Conservation (phyloP, 2,329 filamentous ascomycete species). For the Aspergillus novoparasiticus region DNA sequence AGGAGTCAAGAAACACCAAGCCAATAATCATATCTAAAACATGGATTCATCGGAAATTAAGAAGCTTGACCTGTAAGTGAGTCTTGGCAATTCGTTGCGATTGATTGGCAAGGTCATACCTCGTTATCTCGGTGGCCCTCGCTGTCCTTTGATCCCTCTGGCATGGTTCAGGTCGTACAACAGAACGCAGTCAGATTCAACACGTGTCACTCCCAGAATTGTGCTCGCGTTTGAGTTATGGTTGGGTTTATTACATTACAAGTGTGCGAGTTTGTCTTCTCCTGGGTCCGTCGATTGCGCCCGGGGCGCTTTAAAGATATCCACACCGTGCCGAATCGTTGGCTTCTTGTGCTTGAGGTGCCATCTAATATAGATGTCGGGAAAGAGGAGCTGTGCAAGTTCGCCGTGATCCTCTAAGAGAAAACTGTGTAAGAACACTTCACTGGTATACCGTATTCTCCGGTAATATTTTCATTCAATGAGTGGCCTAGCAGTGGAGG, state of each 20-base stretch:
- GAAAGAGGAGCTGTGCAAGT: neutral
- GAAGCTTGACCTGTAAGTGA: neutral
- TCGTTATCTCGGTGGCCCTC: neutral
- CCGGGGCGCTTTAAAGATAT: neutral
- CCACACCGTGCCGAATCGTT: neutral
- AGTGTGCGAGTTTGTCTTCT: neutral
- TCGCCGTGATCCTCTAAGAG: neutral
- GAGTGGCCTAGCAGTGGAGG: neutral
- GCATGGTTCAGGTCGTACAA: neutral
- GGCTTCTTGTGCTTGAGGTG: neutral
- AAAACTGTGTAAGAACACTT: neutral
- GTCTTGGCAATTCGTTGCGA: neutral
- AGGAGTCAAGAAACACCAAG: neutral
- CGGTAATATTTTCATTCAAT: neutral
- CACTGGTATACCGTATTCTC: neutral
- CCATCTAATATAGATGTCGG: neutral
- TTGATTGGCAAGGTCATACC: neutral
- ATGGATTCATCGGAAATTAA: neutral
- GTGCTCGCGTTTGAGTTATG: neutral
- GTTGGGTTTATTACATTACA: neutral
- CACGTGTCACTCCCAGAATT: neutral
- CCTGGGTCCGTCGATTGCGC: neutral
- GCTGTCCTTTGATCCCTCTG: neutral
- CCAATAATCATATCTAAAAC: neutral
- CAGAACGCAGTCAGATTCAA: neutral